Base-by-base conservation (phyloP, 2,329 filamentous ascomycete genomes). In the Aspergillus amoenus region DNA sequence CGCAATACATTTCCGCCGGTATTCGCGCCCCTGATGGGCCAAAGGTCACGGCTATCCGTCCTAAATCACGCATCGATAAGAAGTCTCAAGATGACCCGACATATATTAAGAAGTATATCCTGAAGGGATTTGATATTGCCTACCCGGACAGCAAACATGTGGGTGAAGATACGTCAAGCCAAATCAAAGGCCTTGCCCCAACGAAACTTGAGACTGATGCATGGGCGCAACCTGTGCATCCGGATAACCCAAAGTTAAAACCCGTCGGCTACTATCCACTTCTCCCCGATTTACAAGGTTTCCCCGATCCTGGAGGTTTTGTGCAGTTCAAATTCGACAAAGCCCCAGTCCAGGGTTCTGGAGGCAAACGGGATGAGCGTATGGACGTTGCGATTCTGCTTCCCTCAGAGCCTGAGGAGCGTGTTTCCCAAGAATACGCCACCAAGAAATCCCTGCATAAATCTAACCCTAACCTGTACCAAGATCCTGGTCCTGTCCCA, bases 1-100 rank as follows among this genome's bases (percentile, higher is more conserved):
- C 94, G 55, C 94, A 99, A 75, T 97, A 97, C 78, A 97, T 96
- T 69, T 76, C 77, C 24, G 70, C 76, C 7, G 70, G 71, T 44
- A 67, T 70, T 43, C 68, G 68, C 34, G 70, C 68, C 5, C 67
- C 70, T 2, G 73, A 75, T 37, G 69, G 70, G 9, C 66, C 67
- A 15, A 68, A 68, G 37, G 55, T 65, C 21, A 49, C 69, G 4
- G 60, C 70, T 12, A 60, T 64, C 15, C 66, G 63, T 57, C 43
- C 62, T 18, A 71, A 70, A 39, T 56, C 64, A 43, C 69, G 68
- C 21, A 43, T 61, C 37, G 69, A 71, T 45, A 76, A 70, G 57
- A 77, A 76, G 60, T 75, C 67, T 8, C 75, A 74, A 60, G 84
- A 88, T 59, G 83, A 87, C 64, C 84, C 84, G 0, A 76, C 81